Conservation (phyloP, 2,329 filamentous ascomycete genomes). For the Penicillium sp. region DNA sequence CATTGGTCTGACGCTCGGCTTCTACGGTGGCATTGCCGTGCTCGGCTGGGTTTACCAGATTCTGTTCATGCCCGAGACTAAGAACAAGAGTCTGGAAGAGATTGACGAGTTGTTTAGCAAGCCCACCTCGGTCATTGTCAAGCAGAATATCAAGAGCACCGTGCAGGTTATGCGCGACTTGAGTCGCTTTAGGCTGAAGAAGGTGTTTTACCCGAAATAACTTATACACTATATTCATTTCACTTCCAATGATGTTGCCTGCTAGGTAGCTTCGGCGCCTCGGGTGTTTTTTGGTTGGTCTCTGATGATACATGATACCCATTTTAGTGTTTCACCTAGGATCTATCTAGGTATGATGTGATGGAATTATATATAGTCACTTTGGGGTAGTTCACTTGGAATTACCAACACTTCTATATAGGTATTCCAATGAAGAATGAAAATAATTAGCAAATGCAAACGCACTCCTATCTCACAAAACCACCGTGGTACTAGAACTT, state of each 20-base stretch:
- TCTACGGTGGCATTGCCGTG: slow-evolving; percentile 70
- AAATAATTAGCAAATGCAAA: not conserved
- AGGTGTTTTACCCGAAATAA: slow-evolving; percentile 41
- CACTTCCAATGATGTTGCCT: no score
- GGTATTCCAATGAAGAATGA: not conserved
- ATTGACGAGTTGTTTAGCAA: slow-evolving; percentile 65
- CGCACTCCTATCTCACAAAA: not conserved
- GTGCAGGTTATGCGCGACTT: slow-evolving; percentile 45
- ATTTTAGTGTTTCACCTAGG: not conserved
- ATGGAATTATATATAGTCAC: not conserved
- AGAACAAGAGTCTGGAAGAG: slow-evolving; percentile 66
- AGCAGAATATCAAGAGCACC: slow-evolving; percentile 51
- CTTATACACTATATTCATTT: not conserved
- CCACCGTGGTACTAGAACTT: not conserved
- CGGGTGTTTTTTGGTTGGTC: no score
- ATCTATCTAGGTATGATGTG: not conserved
- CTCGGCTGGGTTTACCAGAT: slow-evolving; percentile 69
- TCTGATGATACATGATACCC: not conserved
- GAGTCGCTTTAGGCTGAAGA: slow-evolving; percentile 40
- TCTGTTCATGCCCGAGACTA: slow-evolving; percentile 72
- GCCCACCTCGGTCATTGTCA: slow-evolving; percentile 60
- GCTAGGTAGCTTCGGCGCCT: no score
- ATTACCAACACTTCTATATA: not conserved
- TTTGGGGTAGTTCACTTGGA: not conserved
- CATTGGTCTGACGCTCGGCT: slow-evolving; percentile 64